Evolutionary conservation across 176 grass and related monocot species (phyloP).

Genomic region (Luzula sylvatica): DNA sequence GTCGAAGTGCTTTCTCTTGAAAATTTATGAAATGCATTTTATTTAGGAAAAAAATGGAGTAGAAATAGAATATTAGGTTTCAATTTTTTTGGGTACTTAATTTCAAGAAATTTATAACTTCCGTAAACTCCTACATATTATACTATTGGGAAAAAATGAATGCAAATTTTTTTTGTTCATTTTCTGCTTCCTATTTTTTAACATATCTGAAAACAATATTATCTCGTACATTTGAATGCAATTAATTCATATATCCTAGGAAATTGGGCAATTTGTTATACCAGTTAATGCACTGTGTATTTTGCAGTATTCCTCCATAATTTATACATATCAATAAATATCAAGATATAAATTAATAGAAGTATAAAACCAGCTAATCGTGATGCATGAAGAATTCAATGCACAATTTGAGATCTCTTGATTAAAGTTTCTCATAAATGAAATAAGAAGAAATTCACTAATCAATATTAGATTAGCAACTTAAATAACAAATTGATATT

Average conservation of each 20-base stretch:
- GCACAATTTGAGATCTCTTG: too few relatives aligned
- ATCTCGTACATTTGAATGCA: not conserved
- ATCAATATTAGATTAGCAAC: too few relatives aligned
- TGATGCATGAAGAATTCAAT: too few relatives aligned
- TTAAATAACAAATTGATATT: too few relatives aligned
- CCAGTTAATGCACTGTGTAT: conserved; percentile 8
- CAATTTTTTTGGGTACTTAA: not conserved
- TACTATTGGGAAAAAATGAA: conserved; percentile 2
- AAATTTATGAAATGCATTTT: not conserved
- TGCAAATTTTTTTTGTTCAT: conserved; percentile 5
- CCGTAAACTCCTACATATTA: not conserved
- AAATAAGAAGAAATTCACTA: too few relatives aligned
- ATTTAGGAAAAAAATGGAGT: not conserved
- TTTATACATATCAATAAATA: too few relatives aligned
- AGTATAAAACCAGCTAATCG: too few relatives aligned
- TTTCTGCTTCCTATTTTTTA: not conserved
- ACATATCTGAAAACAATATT: not conserved
- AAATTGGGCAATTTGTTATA: not conserved
- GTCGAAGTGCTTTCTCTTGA: not conserved
- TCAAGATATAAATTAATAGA: too few relatives aligned
- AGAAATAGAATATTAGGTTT: conserved; percentile 12
- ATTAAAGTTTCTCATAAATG: too few relatives aligned
- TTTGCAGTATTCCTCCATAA: not conserved
- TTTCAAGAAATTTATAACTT: conserved; percentile 15
- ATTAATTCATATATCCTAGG: conserved; percentile 8